Evolutionary conservation across 495 filamentous ascomycete genomes (phyloP).

Genomic region (Xylaria curta): DNA sequence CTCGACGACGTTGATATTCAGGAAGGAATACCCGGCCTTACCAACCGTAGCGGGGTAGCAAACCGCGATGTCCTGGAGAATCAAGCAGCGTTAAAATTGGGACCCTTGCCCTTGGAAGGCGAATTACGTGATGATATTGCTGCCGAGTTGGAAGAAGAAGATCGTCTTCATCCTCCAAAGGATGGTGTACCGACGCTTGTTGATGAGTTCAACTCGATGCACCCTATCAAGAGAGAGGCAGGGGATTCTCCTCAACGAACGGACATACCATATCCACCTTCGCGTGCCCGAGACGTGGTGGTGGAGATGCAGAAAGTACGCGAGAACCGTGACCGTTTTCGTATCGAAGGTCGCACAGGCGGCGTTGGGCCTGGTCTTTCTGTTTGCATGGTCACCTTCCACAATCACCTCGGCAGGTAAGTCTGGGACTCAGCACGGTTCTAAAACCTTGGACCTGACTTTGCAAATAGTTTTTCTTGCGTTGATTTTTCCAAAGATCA

Average conservation of each 20-base stretch:
- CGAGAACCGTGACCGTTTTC: slow-evolving; percentile 88
- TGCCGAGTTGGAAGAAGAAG: slow-evolving; percentile 81
- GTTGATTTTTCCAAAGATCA: slow-evolving; percentile 93
- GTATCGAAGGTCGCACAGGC: slow-evolving; percentile 78
- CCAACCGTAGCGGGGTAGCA: slow-evolving; percentile 71
- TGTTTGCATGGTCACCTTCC: slow-evolving; percentile 95
- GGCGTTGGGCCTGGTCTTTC: slow-evolving; percentile 81
- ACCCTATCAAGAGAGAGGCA: slow-evolving; percentile 86
- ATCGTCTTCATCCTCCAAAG: slow-evolving; percentile 69
- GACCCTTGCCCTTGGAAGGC: slow-evolving; percentile 77
- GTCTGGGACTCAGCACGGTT: slow-evolving; percentile 30
- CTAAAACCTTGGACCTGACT: slow-evolving; percentile 22
- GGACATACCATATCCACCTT: slow-evolving; percentile 83
- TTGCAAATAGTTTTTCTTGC: slow-evolving; percentile 72
- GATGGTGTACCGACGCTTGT: slow-evolving; percentile 69
- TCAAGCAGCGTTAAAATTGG: slow-evolving; percentile 70
- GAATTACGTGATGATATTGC: slow-evolving; percentile 81
- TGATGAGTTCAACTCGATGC: slow-evolving; percentile 77
- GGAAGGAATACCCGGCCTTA: slow-evolving; percentile 92
- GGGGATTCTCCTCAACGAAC: slow-evolving; percentile 78
- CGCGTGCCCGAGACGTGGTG: slow-evolving; percentile 83
- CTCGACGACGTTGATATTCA: slow-evolving; percentile 79
- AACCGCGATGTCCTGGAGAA: slow-evolving; percentile 70
- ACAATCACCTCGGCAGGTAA: slow-evolving; percentile 91
- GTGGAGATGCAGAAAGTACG: slow-evolving; percentile 95